phyloP scores from a whole-genome alignment of 148 eudicot species.

The Fagopyrum tataricum region DNA sequence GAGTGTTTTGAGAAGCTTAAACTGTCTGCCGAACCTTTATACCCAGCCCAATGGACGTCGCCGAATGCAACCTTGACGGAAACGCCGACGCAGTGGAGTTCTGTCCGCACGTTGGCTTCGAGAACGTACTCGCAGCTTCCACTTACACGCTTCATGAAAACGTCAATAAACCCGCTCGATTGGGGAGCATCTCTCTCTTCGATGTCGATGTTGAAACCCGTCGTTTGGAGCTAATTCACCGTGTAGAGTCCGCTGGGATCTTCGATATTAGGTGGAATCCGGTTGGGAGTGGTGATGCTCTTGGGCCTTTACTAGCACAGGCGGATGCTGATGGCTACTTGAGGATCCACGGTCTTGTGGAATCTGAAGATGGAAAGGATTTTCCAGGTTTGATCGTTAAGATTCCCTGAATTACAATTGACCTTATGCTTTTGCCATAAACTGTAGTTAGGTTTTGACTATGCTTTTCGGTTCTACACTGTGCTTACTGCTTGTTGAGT shows the following conservation, averaged over 20 bases:
- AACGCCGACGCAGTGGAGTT: slow-evolving; percentile 91
- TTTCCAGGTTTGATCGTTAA: neutral
- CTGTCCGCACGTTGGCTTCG: slow-evolving; percentile 63
- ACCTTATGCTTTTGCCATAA: neutral
- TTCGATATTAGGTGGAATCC: slow-evolving; percentile 91
- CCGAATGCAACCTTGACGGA: slow-evolving; percentile 50
- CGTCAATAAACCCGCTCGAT: slow-evolving; percentile 42
- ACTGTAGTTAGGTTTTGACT: neutral
- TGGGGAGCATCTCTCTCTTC: slow-evolving; percentile 68
- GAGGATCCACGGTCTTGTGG: slow-evolving; percentile 42
- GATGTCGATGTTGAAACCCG: slow-evolving; percentile 41
- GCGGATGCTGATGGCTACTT: slow-evolving; percentile 89
- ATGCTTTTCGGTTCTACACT: neutral
- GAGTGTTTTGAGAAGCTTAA: neutral
- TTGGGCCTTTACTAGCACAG: slow-evolving; percentile 62
- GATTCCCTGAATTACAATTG: neutral
- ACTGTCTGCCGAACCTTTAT: neutral
- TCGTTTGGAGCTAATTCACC: slow-evolving; percentile 37
- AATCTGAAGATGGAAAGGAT: slow-evolving; percentile 22
- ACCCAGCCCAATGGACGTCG: slow-evolving; percentile 45
- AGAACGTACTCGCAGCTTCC: slow-evolving; percentile 58
- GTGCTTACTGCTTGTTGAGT: too few relatives aligned
- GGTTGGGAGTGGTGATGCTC: slow-evolving; percentile 16
- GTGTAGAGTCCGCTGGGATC: slow-evolving; percentile 61
- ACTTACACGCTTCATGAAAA: slow-evolving; percentile 80